Evolutionary conservation across 2,329 filamentous ascomycete species (phyloP).

Genomic region (Aspergillus pseudoterreus): DNA sequence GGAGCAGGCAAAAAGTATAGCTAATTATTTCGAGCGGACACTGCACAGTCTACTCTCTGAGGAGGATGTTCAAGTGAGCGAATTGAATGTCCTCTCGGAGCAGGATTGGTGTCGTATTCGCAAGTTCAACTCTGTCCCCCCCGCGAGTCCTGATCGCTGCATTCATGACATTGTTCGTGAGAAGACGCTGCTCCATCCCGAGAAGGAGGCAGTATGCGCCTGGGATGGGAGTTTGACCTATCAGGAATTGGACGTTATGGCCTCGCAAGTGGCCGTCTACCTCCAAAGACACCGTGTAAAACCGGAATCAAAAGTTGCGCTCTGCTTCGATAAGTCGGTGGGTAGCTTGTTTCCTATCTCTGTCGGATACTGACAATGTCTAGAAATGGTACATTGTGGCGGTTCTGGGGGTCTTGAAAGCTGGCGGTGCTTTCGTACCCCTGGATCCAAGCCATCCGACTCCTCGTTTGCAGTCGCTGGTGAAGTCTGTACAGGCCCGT

Average conservation of each 20-base stretch:
- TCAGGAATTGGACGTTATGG: conserved; percentile 34
- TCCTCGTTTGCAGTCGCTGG: conserved; percentile 32
- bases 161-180: conserved; percentile 37
- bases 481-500: conserved; percentile 29
- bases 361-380: background rate
- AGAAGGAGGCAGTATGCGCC: conserved; percentile 32
- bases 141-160: conserved; percentile 37
- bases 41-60: conserved; percentile 46
- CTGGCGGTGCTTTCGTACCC: conserved; percentile 41
- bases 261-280: conserved; percentile 33
- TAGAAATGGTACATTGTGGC: conserved; percentile 43
- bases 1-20: conserved; percentile 44
- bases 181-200: conserved; percentile 31
- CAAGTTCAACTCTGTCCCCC: conserved; percentile 49
- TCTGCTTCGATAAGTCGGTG: conserved; percentile 43
- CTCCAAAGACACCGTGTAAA: conserved; percentile 39
- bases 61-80: conserved; percentile 41
- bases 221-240: conserved; percentile 41
- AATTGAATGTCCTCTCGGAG: conserved; percentile 54
- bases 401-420: conserved; percentile 40
- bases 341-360: conserved; percentile 11
- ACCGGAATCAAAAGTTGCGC: conserved; percentile 32
- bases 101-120: conserved; percentile 54
- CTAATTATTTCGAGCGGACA: conserved; percentile 53
- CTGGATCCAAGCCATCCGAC: conserved; percentile 39